A percentile compares a stretch with the other conserved stretches of the same genome.
These are phyloP conservation scores for Alternaria panax DNA, from an alignment of 2,329 filamentous ascomycete genomes.

Conservation along the genomic window DNA sequence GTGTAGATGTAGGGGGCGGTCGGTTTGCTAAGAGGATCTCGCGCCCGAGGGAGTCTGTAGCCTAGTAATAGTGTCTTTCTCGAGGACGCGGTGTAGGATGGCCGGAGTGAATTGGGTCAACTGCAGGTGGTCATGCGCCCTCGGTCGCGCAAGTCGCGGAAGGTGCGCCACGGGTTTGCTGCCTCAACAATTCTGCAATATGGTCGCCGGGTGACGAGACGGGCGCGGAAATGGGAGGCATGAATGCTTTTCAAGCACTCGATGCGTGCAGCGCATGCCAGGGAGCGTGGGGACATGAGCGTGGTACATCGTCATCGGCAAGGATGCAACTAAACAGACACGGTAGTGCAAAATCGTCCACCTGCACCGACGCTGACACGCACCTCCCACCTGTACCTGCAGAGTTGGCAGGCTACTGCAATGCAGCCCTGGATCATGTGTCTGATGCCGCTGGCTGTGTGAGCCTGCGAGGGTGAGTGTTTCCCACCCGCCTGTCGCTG, in stretches of 20 bases:
- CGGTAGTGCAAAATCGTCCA: slow-evolving; percentile 3
- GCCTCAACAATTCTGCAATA: neutral
- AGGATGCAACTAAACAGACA: slow-evolving; percentile 28
- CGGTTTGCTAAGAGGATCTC: neutral
- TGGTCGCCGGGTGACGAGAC: neutral
- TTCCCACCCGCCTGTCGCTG: neutral
- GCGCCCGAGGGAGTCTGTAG: slow-evolving; percentile 1
- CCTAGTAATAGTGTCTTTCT: slow-evolving; percentile 18
- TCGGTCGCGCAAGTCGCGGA: slow-evolving; percentile 30
- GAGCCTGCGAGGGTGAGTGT: neutral
- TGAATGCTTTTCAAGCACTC: slow-evolving; percentile 4
- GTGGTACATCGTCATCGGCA: slow-evolving; percentile 21
- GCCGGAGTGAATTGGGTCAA: slow-evolving; percentile 15
- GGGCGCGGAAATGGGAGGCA: neutral
- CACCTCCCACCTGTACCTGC: slow-evolving; percentile 17
- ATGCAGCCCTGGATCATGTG: slow-evolving; percentile 3
- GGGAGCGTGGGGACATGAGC: slow-evolving; percentile 18
- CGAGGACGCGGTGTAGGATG: slow-evolving; percentile 24
- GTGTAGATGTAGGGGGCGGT: slow-evolving; percentile 6
- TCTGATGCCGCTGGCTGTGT: neutral
- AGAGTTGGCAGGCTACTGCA: slow-evolving; percentile 18
- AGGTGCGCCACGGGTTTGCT: slow-evolving; percentile 22
- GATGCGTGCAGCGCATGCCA: slow-evolving; percentile 10
- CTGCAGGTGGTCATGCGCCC: slow-evolving; percentile 28
- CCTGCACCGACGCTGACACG: slow-evolving; percentile 7